Evolutionary conservation across 768 basidiomycete species (phyloP).

Genomic region (Macrolepiota albuminosa): DNA sequence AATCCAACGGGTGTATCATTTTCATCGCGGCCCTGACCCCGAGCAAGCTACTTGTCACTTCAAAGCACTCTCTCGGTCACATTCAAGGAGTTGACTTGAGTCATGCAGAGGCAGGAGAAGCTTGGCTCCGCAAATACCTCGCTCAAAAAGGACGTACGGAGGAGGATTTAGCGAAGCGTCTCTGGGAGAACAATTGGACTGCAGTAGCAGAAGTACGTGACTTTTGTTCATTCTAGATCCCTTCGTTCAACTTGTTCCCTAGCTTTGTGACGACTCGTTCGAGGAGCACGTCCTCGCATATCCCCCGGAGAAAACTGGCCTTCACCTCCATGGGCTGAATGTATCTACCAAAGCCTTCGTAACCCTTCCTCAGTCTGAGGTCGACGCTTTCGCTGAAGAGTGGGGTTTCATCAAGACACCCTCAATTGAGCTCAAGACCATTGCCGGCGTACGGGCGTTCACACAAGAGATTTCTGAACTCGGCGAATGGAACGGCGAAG

Average conservation of each 20-base stretch:
- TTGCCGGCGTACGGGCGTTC: slow-evolving; percentile 69
- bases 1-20: slow-evolving; percentile 97
- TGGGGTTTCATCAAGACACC: slow-evolving; percentile 90
- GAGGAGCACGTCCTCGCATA: slow-evolving; percentile 95
- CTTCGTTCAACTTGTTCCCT: neutral
- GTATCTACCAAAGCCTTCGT: slow-evolving; percentile 57
- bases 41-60: slow-evolving; percentile 74
- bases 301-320: slow-evolving; percentile 74
- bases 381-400: slow-evolving; percentile 78
- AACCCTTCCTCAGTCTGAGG: slow-evolving; percentile 60
- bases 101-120: slow-evolving; percentile 81
- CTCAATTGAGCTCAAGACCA: slow-evolving; percentile 50
- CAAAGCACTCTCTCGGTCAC: slow-evolving; percentile 86
- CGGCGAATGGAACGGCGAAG: slow-evolving; percentile 79
- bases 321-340: slow-evolving; percentile 93
- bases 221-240: neutral
- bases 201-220: slow-evolving; percentile 81
- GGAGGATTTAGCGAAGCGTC: slow-evolving; percentile 61
- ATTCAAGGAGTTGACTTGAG: slow-evolving; percentile 37
- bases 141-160: slow-evolving; percentile 56
- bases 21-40: slow-evolving; percentile 85
- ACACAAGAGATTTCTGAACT: slow-evolving; percentile 59
- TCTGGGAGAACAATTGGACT: slow-evolving; percentile 85
- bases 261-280: slow-evolving; percentile 97
- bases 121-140: slow-evolving; percentile 76